These are phyloP conservation scores for Kwoniella newhampshirensis DNA, from an alignment of 768 basidiomycete genomes.

Conservation along the genomic window DNA sequence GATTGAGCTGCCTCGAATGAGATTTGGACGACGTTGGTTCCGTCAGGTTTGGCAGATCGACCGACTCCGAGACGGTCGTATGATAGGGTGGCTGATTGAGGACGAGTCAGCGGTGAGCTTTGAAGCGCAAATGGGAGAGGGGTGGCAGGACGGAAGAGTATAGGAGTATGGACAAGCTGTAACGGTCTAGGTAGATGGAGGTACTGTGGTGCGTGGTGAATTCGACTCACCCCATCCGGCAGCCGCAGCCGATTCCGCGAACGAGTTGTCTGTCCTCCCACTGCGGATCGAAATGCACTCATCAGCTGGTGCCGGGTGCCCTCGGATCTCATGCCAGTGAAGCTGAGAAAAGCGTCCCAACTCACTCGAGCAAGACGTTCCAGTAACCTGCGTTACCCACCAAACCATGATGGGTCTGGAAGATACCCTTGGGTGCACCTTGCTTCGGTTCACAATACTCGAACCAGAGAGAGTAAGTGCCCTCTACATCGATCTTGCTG, in stretches of 20 bases:
- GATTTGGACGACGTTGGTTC: slow-evolving; percentile 37
- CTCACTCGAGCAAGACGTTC: slow-evolving; percentile 32
- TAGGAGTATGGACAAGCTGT: background rate
- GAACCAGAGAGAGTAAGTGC: slow-evolving; percentile 33
- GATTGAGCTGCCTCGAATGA: slow-evolving; percentile 39
- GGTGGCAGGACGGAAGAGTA: background rate
- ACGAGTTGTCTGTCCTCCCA: slow-evolving; percentile 30
- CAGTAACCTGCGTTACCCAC: slow-evolving; percentile 38
- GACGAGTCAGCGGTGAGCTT: too few species aligned
- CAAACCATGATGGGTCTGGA: slow-evolving; percentile 32
- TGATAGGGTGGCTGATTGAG: slow-evolving; percentile 28
- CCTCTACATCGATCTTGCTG: slow-evolving; percentile 22
- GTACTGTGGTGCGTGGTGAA: background rate
- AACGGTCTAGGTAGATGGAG: too few species aligned
- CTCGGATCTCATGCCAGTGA: too few species aligned
- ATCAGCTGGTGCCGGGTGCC: too few species aligned
- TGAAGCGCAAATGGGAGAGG: too few species aligned
- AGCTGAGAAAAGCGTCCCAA: background rate
- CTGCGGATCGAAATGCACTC: background rate
- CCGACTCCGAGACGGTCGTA: slow-evolving; percentile 45
- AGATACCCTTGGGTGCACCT: slow-evolving; percentile 24
- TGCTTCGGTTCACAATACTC: slow-evolving; percentile 37
- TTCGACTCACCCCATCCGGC: slow-evolving; percentile 17
- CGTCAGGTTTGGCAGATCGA: slow-evolving; percentile 38
- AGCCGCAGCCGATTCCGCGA: slow-evolving; percentile 33